Percentiles rank a stretch among this genome's conserved stretches.
phyloP scores from a whole-genome alignment of 805 yeast genomes.

The Schizosaccharomyces osmophilus region DNA sequence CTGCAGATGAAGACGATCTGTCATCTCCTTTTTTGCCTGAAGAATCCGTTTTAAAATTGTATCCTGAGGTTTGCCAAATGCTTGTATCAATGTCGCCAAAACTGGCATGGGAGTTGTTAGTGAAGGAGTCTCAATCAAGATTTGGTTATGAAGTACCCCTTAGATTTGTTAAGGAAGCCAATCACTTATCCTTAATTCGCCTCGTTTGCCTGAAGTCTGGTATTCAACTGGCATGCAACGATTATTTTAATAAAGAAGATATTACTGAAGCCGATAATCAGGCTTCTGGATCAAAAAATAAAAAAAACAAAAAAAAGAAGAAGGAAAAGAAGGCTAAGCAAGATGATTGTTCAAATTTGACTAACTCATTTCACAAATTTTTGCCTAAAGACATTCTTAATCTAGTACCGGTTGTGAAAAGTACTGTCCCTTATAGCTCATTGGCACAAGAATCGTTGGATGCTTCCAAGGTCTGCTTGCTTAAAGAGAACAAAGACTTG shows the following conservation, averaged over 20 bases:
- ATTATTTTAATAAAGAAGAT: slow-evolving; percentile 14
- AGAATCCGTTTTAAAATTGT: neutral
- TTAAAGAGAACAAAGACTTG: slow-evolving; percentile 17
- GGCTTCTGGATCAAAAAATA: slow-evolving; percentile 10
- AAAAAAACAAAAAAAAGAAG: slow-evolving; percentile 3
- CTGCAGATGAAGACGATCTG: neutral
- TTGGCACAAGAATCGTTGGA: slow-evolving; percentile 44
- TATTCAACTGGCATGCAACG: neutral
- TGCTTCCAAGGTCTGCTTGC: slow-evolving; percentile 14
- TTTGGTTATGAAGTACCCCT: too few relatives aligned
- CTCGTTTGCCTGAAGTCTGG: neutral
- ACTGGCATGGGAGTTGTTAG: too few relatives aligned
- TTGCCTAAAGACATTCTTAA: slow-evolving; percentile 40
- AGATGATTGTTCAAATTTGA: slow-evolving; percentile 5
- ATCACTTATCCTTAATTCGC: neutral
- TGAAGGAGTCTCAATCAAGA: too few relatives aligned
- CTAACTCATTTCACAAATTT: slow-evolving; percentile 18
- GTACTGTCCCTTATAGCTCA: slow-evolving; percentile 37
- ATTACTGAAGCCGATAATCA: slow-evolving; percentile 9
- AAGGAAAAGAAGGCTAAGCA: slow-evolving; percentile 2
- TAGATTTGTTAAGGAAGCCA: too few relatives aligned
- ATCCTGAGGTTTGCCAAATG: neutral
- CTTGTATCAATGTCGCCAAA: neutral
- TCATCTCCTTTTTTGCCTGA: neutral
- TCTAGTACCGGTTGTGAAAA: slow-evolving; percentile 54